Evolutionary conservation across 2,329 filamentous ascomycete species (phyloP), one percentile per base, ranked within the genome.

Genomic region (Ophiostoma montium): DNA sequence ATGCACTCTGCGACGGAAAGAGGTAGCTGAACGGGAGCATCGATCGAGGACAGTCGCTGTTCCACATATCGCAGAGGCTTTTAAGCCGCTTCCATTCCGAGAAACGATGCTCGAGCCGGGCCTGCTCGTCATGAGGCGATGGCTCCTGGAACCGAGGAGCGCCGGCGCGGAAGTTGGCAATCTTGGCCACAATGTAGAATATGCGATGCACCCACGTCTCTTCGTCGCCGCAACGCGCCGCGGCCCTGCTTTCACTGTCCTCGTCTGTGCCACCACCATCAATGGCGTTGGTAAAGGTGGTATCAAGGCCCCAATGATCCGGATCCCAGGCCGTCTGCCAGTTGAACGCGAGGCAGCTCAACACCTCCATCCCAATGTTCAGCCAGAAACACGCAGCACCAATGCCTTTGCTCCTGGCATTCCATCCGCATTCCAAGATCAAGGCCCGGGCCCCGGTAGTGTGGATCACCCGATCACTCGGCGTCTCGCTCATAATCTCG

Each of bases 351-450:
- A 95, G 70, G 62, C 88, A 95, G 54, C 80, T 86, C 27, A 95
- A 70, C n/a, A 95, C 71, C 62, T 96, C 90, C 74, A 95, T 84
- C 15, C 83, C 84, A 15, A 94, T 80, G 58, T 94, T 95, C 35
- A 95, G 70, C 89, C 90, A 95, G 66, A 95, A 95, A 63, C 89
- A 95, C 1, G 89, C 87, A 0, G 81, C 78, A 1, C 87, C 89
- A 18, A 95, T 78, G 0, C 89, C 88, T 1, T 73, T 75, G 33
- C 84, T 84, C 53, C 72, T 78, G 0, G 86, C 86, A 58, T 86
- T 83, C 90, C 90, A 95, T 5, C 81, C 79, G 58, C 88, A 95
- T 60, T 95, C 87, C 53, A 87, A 86, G 58, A 95, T 89, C 46
- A 95, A 69, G 2, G 86, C 86, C 48, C 87, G 76, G 10, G 87